Evolutionary conservation across 441 rosid species (phyloP).

Genomic region (Bocquillonia castaneifolia): DNA sequence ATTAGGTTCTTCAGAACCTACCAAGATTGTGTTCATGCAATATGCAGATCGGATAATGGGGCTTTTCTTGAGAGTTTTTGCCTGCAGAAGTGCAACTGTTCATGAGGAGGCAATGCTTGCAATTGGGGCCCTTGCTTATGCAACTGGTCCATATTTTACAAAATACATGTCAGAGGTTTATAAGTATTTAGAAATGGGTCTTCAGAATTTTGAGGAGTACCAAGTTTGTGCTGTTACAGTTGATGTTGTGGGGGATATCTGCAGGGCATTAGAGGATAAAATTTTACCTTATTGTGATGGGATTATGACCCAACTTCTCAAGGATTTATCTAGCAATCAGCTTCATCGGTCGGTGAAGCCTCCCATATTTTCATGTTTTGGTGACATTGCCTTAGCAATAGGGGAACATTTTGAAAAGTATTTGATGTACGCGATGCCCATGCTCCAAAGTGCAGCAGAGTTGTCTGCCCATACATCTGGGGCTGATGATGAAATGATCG

Average conservation of each 20-base stretch:
- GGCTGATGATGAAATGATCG: constrained; percentile 52
- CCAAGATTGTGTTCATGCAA: constrained; percentile 41
- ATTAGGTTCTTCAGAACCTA: constrained; percentile 36
- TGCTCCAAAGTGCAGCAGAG: constrained; percentile 61
- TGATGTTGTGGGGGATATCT: constrained; percentile 57
- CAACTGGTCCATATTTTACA: constrained; percentile 47
- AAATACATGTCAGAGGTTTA: constrained; percentile 56
- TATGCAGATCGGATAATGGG: constrained; percentile 57
- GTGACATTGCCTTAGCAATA: constrained; percentile 53
- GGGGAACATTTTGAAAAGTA: constrained; percentile 55
- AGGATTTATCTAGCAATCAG: constrained; percentile 46
- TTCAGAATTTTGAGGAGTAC: constrained; percentile 59
- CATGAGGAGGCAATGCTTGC: constrained; percentile 66
- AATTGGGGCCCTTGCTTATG: constrained; percentile 59
- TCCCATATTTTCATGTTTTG: constrained; percentile 55
- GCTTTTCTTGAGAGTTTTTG: constrained; percentile 51
- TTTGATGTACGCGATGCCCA: constrained; percentile 53
- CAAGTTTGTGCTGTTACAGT: constrained; percentile 57
- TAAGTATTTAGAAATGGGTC: constrained; percentile 52
- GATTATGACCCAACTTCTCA: constrained; percentile 54
- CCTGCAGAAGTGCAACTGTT: constrained; percentile 51
- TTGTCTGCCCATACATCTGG: constrained; percentile 42
- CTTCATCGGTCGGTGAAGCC: constrained; percentile 58
- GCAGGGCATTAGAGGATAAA: constrained; percentile 52
- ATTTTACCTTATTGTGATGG: constrained; percentile 50